Evolutionary conservation across 805 yeast genomes (phyloP).

Genomic region (Metschnikowia reukaufii): DNA sequence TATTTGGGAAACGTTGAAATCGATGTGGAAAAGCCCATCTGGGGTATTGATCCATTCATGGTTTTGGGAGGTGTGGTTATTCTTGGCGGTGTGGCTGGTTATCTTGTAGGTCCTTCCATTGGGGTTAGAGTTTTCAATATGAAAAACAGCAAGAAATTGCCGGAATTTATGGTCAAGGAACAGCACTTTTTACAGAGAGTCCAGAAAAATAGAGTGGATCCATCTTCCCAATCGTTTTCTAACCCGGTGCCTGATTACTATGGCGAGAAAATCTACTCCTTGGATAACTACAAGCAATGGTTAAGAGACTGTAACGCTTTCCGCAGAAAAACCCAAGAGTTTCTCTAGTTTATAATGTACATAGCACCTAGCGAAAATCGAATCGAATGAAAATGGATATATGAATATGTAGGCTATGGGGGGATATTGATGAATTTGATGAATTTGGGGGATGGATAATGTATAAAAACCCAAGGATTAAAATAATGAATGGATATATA

Average conservation of each 20-base stretch:
- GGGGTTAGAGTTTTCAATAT: slow-evolving; percentile 71
- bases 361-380: slow-evolving; percentile 3
- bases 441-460: no score
- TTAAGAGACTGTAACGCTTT: slow-evolving; percentile 91
- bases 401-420: no score
- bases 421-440: no score
- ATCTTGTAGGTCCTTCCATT: slow-evolving; percentile 75
- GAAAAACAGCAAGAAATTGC: slow-evolving; percentile 46
- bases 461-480: no score
- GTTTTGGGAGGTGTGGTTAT: slow-evolving; percentile 74
- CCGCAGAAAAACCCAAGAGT: slow-evolving; percentile 76
- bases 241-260: slow-evolving; percentile 99
- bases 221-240: slow-evolving; percentile 81
- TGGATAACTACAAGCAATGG: slow-evolving; percentile 91
- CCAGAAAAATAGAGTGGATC: slow-evolving; percentile 82
- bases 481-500: no score
- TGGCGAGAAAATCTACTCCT: slow-evolving; percentile 90
- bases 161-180: slow-evolving; percentile 59
- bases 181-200: slow-evolving; percentile 72
- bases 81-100: slow-evolving; percentile 74
- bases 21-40: slow-evolving; percentile 80
- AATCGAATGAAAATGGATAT: background rate
- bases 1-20: slow-evolving; percentile 78
- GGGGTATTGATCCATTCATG: slow-evolving; percentile 88
- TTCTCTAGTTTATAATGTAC: slow-evolving; percentile 42